A percentile compares a stretch with the other conserved stretches of the same genome.
Evolutionary conservation across 2,329 filamentous ascomycete species (phyloP).

Genomic region (Paecilomyces niveus): DNA sequence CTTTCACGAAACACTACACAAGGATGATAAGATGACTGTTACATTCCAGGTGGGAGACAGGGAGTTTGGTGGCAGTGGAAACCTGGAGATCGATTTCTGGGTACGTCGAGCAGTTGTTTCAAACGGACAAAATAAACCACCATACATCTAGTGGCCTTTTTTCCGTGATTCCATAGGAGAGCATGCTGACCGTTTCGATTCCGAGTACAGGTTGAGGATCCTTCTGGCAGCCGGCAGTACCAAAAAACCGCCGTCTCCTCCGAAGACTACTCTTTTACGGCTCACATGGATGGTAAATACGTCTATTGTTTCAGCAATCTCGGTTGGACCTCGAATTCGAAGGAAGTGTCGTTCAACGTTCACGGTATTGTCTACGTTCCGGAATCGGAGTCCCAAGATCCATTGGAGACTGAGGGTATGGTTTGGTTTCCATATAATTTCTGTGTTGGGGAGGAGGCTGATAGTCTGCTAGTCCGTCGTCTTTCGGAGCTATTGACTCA

Average conservation of each 20-base stretch:
- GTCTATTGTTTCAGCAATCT: conserved; percentile 99
- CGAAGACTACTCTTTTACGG: conserved; percentile 89
- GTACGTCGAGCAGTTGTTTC: conserved; percentile 47
- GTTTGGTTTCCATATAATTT: conserved; percentile 2
- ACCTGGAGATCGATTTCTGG: conserved; percentile 97
- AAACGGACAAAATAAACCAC: neutral
- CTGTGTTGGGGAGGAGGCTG: neutral
- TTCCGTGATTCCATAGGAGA: neutral
- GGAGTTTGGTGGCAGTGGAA: conserved; percentile 90
- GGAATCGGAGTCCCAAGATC: conserved; percentile 79
- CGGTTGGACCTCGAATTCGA: conserved; percentile 90
- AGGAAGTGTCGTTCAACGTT: conserved; percentile 98
- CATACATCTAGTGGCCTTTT: neutral
- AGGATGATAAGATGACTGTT: conserved; percentile 96
- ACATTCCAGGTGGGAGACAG: conserved; percentile 97
- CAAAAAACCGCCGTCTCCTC: conserved; percentile 76
- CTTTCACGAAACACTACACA: conserved; percentile 89
- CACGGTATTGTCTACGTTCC: conserved; percentile 97
- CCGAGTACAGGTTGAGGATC: conserved; percentile 63
- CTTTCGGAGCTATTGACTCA: conserved; percentile 80
- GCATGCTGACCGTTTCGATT: conserved; percentile 9
- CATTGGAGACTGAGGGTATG: conserved; percentile 81
- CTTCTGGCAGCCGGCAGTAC: conserved; percentile 65
- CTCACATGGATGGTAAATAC: conserved; percentile 78
- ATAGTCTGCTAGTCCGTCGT: conserved; percentile 56